Percentiles rank a stretch among this genome's conserved stretches.
phyloP scores from a whole-genome alignment of 129 eudicot species.

The Chrysanthemum seticuspe region DNA sequence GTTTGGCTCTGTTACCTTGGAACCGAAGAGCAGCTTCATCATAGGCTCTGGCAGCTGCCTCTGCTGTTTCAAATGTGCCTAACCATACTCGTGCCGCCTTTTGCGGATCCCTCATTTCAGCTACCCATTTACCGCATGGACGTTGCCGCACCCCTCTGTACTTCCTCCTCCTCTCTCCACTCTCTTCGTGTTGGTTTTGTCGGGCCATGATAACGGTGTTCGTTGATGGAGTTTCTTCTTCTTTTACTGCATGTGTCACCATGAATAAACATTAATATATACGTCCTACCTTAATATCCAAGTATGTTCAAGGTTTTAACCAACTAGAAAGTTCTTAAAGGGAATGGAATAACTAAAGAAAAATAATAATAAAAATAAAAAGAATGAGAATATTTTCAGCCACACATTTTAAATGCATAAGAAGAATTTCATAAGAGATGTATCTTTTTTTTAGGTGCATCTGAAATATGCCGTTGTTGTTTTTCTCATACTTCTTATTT shows the following conservation, averaged over 20 bases:
- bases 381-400: too few species aligned
- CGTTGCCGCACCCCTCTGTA: slow-evolving; percentile 98
- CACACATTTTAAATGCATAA: too few species aligned
- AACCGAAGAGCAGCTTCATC: slow-evolving; percentile 89
- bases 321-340: too few species aligned
- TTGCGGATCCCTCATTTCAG: slow-evolving; percentile 90
- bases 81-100: slow-evolving; percentile 86
- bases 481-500: too few species aligned
- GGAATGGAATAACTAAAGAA: too few species aligned
- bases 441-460: too few species aligned
- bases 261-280: not conserved
- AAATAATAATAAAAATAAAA: too few species aligned
- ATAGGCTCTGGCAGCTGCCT: slow-evolving; percentile 84
- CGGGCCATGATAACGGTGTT: not conserved
- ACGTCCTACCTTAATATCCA: too few species aligned
- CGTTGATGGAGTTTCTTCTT: slow-evolving; percentile 24
- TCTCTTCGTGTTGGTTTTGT: not conserved
- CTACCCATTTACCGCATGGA: slow-evolving; percentile 99
- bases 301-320: not conserved
- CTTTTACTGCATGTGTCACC: slow-evolving; percentile 21
- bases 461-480: too few species aligned
- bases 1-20: slow-evolving; percentile 68
- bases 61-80: slow-evolving; percentile 89
- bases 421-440: too few species aligned
- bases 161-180: slow-evolving; percentile 33